Base-by-base conservation (phyloP, 225 moss, liverwort and hornwort species). In the Lunularia cruciata region DNA sequence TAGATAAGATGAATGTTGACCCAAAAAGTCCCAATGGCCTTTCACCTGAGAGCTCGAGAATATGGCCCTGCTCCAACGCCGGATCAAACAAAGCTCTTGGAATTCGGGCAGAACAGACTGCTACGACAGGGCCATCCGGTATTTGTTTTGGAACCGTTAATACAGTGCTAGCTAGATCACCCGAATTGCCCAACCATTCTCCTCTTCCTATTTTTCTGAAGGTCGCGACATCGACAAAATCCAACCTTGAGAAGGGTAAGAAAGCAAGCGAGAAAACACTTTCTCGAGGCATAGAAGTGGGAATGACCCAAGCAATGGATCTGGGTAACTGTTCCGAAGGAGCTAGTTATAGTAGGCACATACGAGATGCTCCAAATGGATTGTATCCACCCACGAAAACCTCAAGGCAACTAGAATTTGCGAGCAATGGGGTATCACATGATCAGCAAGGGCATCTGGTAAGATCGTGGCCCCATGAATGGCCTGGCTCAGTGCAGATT, bases 401-500 rank as follows among this genome's bases (percentile, higher is more conserved):
- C 64, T 83, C 67, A 70, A 88, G 80, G 79, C 85, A 86, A 75
- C 73, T 75, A 47, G 86, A 77, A 58, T 84, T 80, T 59, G 75
- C 80, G 60, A 81, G 60, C 77, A 88, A 76, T 74, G 73, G 80
- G 77, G 75, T 38, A 57, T 73, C 71, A 78, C 85, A 78, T 64
- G 85, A 71, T 82, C 88, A 79, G 77, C 88, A 58, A 76, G 77
- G 82, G 75, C 84, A 73, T 76, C 70, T 69, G 73, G 71, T 75
- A 23, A 82, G 81, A 37, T n/a, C 67, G 26, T 52, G 52, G 46
- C 74, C 93, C 59, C 92, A 93, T 78, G 92, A 93, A 76, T 93
- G 92, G 90, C 92, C 90, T 69, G 86, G 90, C 26, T 90, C 86
- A 47, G 81, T 82, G 55, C 90, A 90, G 72, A 83, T 86, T 62